A percentile compares a stretch with the other conserved stretches of the same genome.
Conservation (phyloP, 129 eudicot genomes). For the Arctium lappa region DNA sequence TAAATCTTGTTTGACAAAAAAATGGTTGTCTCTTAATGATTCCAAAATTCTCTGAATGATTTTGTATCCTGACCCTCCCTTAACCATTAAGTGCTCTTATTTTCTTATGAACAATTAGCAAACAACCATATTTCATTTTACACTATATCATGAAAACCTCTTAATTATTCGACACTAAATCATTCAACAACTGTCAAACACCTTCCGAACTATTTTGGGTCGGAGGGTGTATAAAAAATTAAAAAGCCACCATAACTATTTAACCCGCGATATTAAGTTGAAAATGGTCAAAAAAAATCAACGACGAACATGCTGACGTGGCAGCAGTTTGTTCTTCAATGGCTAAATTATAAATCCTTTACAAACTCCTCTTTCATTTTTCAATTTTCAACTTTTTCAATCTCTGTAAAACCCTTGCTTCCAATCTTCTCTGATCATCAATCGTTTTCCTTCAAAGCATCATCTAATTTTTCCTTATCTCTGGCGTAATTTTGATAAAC, state of each 20-base stretch:
- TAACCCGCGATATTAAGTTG: conserved; percentile 15
- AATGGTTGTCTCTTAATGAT: no score
- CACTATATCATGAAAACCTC: no score
- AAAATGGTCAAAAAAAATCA: conserved; percentile 14
- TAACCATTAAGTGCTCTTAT: no score
- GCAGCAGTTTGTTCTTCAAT: neutral
- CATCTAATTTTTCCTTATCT: neutral
- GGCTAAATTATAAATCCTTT: neutral
- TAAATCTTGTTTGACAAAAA: no score
- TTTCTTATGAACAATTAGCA: no score
- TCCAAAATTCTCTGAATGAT: no score
- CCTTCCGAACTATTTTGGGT: no score
- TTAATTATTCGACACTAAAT: no score
- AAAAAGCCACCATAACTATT: conserved; percentile 7
- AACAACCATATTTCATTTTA: no score
- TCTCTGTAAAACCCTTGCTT: neutral
- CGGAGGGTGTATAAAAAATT: neutral
- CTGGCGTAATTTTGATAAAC: neutral
- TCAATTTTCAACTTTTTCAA: neutral
- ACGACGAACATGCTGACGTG: conserved; percentile 1
- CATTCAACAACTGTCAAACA: no score
- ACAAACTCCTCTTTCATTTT: conserved; percentile 11
- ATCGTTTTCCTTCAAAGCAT: neutral
- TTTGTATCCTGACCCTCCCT: no score
- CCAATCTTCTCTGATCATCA: neutral